A percentile compares a stretch with the other conserved stretches of the same genome.
phyloP scores from a whole-genome alignment of 1,284 basidiomycete genomes.

The Ceratobasidium sp. region DNA sequence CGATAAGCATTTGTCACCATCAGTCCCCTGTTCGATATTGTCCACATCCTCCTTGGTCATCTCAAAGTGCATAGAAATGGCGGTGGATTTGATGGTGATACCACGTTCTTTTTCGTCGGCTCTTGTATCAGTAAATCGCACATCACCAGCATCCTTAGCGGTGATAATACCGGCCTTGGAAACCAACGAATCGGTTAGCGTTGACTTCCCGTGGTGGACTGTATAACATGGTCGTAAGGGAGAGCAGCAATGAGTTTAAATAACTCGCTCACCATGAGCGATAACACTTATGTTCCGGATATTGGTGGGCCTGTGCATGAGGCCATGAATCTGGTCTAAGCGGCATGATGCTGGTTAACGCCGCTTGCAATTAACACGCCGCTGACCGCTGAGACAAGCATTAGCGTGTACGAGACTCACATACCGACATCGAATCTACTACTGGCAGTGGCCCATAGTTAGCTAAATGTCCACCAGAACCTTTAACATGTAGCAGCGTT shows the following conservation, averaged over 20 bases:
- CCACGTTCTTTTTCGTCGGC: constrained; percentile 99
- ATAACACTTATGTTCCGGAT: constrained; percentile 99
- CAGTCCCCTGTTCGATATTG: constrained; percentile 94
- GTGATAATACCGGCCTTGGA: constrained; percentile 99
- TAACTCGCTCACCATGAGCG: constrained; percentile 79
- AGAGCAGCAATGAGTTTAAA: too few species aligned
- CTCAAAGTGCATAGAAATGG: constrained; percentile 99
- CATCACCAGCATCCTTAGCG: constrained; percentile 93
- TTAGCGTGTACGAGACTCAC: constrained; percentile 55
- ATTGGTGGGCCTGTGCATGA: constrained; percentile 93
- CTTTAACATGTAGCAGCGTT: constrained; percentile 2
- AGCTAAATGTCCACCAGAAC: constrained; percentile 25
- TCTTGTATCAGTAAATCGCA: constrained; percentile 98
- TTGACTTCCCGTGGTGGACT: constrained; percentile 99
- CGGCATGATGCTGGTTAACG: constrained; percentile 40
- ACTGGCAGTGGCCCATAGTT: constrained; percentile 29
- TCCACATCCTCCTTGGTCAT: constrained; percentile 89
- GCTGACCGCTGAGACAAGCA: constrained; percentile 21
- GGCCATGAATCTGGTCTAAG: constrained; percentile 87
- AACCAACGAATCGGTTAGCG: constrained; percentile 98
- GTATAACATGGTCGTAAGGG: constrained; percentile 41
- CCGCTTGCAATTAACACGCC: constrained; percentile 40
- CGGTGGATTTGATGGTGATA: constrained; percentile 99
- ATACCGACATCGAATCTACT: constrained; percentile 91
- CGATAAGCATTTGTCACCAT: constrained; percentile 67